Evolutionary conservation across 2,329 filamentous ascomycete species (phyloP), one percentile per base, ranked within the genome.

Genomic region (Beauveria rudraprayagi): DNA sequence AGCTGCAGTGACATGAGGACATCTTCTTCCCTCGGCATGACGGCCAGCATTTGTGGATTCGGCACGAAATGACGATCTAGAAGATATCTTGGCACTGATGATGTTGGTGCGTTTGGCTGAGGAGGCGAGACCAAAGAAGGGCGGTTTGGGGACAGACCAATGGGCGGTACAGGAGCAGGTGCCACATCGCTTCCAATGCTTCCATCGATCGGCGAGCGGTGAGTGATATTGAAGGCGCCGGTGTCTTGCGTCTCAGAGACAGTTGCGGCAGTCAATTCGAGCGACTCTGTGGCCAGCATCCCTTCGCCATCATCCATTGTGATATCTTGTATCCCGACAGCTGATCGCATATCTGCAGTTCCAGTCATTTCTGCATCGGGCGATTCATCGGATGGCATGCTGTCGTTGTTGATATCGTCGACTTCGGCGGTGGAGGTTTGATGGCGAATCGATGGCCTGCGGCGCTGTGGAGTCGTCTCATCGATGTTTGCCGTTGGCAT

Each of bases 1-100:
- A 99, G 84, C 75, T 99, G 94, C 43, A 99, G 82, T 6, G 94
- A 97, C 93, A 99, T 97, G 65, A 99, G 80, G 2, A 99, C 94
- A 69, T 99, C 94, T 73, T 99, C 94, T 68, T 99, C 94, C 56
- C 94, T 86, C 10, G 94, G 94, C 89, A 97, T 96, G 11, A 92
- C 89, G 30, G 92, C 90, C 37, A 96, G 78, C 67, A 95, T 87
- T 66, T 88, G 87, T 17, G 88, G 83, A 69, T 85, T 84, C 28
- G 89, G 85, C 43, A 85, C 82, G 57, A 88, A 75, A 52, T 85
- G 85, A 43, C 89, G 87, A 67, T 96, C 89, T 56, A 91, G 83
- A 28, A 92, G 82, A 70, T 93, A 94, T 61, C 90, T 84, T 46
- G 91, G 88, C 62, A 94, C 88, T 63, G 84, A 89, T 19, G 88